Evolutionary conservation across 2,329 filamentous ascomycete genomes (phyloP), one percentile per base, ranked within the genome.

Genomic region (Acarospora socialis): DNA sequence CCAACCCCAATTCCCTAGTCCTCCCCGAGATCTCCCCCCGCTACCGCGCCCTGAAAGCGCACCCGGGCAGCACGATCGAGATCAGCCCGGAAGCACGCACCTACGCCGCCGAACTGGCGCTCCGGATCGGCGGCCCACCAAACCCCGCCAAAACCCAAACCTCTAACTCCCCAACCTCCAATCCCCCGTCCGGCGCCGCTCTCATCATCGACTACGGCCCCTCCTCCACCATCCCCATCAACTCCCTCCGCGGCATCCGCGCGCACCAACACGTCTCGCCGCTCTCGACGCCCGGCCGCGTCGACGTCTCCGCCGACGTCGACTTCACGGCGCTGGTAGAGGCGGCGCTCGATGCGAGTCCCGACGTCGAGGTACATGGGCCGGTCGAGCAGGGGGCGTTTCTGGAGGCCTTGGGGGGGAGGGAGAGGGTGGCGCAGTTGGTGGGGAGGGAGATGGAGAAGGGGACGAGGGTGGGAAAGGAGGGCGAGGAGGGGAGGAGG

Each of bases 161-260:
- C 49, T 44, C 62, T 0, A 52, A 50, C 1, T n/a, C n/a, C n/a
- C n/a, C n/a, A n/a, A n/a, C n/a, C n/a, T n/a, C n/a, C n/a, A n/a
- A n/a, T n/a, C n/a, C n/a, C n/a, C 74, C 86, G 1, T 77, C 75
- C 1, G 90, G 90, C 30, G 90, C 86, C 6, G 90, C 87, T 1
- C 65, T 98, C n/a, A 82, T 98, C 45, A 73, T 98, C 27, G 90
- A 98, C 60, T 98, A 98, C 57, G 90, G 90, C 12, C 80, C 87
- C 4, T 56, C 73, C 3, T 65, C 74, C 36, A 80, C 70, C 0
- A 75, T 98, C 29, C 90, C 90, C 3, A 64, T 80, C 38, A 92
- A 93, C 63, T 92, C 84, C 0, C 68, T 98, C 14, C 79, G 90
- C 19, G 90, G 90, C 14, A 95, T 98, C 53, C 71, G 75, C 21